These are phyloP conservation scores for Solanum pimpinellifolium DNA, from an alignment of 257 asterid genomes.

Conservation along the genomic window DNA sequence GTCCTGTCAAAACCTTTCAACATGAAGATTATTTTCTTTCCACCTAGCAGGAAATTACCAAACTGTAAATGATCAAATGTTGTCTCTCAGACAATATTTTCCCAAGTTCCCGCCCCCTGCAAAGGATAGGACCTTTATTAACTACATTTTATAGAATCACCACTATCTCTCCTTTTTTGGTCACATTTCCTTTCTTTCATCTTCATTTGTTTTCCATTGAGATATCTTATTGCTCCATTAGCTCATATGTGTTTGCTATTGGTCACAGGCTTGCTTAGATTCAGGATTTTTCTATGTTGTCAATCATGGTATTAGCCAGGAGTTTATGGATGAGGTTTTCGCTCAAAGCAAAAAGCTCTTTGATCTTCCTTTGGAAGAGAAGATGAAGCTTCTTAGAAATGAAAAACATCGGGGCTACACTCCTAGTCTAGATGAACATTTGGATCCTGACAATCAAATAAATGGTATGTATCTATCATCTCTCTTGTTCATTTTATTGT, in stretches of 20 bases:
- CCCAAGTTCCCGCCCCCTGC: background rate
- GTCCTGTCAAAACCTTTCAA: background rate
- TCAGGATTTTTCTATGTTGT: conserved; percentile 81
- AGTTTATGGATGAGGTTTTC: conserved; percentile 72
- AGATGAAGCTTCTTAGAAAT: conserved; percentile 74
- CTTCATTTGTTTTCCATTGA: background rate
- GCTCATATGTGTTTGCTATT: background rate
- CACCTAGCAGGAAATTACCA: background rate
- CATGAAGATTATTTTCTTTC: background rate
- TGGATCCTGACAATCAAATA: conserved; percentile 65
- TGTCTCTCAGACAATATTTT: background rate
- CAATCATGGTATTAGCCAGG: conserved; percentile 73
- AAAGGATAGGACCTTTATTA: background rate
- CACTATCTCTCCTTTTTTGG: background rate
- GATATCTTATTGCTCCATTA: background rate
- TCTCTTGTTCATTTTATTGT: background rate
- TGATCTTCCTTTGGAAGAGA: conserved; percentile 47
- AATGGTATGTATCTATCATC: conserved; percentile 33
- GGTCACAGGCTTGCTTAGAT: conserved; percentile 66
- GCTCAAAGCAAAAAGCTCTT: conserved; percentile 67
- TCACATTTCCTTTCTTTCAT: background rate
- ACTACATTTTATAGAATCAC: background rate
- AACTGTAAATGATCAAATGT: background rate
- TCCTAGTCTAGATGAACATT: conserved; percentile 60
- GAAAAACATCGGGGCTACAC: conserved; percentile 82